Evolutionary conservation across 2,329 filamentous ascomycete genomes (phyloP).

Genomic region (Alternaria triticimaculans): DNA sequence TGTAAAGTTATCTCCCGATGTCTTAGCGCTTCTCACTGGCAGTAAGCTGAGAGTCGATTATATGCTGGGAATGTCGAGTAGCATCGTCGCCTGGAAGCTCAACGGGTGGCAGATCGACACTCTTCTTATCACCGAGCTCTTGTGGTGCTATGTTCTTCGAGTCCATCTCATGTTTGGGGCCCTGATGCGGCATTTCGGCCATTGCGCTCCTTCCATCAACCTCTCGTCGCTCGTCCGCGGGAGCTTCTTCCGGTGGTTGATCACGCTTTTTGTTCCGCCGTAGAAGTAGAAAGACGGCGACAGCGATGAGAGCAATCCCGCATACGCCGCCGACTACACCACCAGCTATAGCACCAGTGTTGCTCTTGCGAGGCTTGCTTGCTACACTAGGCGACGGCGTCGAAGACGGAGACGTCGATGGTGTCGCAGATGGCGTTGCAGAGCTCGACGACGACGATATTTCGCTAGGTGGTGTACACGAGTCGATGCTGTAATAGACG

Average conservation of each 20-base stretch:
- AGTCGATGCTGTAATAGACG: slow-evolving; percentile 8
- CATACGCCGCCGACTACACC: slow-evolving; percentile 1
- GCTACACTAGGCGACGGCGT: background rate
- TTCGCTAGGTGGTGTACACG: background rate
- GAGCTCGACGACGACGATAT: background rate
- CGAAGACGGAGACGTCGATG: background rate
- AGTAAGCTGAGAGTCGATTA: background rate
- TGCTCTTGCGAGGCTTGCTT: background rate
- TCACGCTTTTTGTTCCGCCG: background rate
- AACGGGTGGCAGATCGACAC: background rate
- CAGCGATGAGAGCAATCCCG: background rate
- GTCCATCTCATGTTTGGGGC: background rate
- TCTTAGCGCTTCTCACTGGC: background rate
- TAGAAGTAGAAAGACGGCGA: background rate
- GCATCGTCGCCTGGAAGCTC: background rate
- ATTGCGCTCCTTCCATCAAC: background rate
- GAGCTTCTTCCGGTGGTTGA: background rate
- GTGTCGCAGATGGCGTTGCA: background rate
- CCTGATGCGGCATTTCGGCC: background rate
- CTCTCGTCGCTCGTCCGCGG: background rate
- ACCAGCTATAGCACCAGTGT: slow-evolving; percentile 5
- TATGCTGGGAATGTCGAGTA: background rate
- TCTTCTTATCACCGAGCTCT: background rate
- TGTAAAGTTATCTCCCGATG: background rate
- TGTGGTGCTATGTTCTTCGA: background rate